phyloP scores from a whole-genome alignment of 129 eudicot species.

The Pittosporum tobira region DNA sequence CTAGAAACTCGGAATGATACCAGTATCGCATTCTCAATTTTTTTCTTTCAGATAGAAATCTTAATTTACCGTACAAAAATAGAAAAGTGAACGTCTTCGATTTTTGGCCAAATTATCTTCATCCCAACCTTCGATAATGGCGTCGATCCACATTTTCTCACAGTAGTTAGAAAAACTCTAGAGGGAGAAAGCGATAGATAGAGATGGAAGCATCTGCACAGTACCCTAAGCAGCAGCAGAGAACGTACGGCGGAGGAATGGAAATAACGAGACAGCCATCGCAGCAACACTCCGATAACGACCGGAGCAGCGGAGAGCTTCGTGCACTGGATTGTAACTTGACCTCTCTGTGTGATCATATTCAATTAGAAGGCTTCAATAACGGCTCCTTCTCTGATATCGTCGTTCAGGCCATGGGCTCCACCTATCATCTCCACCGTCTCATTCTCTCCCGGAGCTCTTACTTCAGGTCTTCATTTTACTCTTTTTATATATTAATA shows the following conservation, averaged over 20 bases:
- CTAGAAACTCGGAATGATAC: no score
- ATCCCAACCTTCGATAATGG: not conserved
- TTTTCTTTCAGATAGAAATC: no score
- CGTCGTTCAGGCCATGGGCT: slow-evolving; percentile 77
- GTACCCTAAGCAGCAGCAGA: slow-evolving; percentile 24
- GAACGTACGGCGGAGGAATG: slow-evolving; percentile 24
- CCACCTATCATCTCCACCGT: slow-evolving; percentile 82
- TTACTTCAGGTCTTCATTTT: slow-evolving; percentile 54
- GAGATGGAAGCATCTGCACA: slow-evolving; percentile 24
- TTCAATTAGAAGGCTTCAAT: slow-evolving; percentile 70
- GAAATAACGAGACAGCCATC: slow-evolving; percentile 33
- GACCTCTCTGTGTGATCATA: slow-evolving; percentile 73
- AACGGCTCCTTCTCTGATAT: slow-evolving; percentile 85
- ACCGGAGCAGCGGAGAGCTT: slow-evolving; percentile 37
- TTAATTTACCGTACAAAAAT: no score
- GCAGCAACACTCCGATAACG: slow-evolving; percentile 40
- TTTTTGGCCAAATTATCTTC: not conserved
- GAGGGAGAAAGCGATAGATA: slow-evolving; percentile 17
- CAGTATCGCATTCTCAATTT: no score
- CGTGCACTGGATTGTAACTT: slow-evolving; percentile 66
- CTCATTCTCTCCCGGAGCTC: slow-evolving; percentile 91
- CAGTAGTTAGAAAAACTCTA: not conserved
- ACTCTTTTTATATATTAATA: no score
- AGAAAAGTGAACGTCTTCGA: not conserved
- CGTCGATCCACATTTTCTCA: slow-evolving; percentile 1